A percentile compares a stretch with the other conserved stretches of the same genome.
Evolutionary conservation across 805 yeast genomes (phyloP).

Genomic region (Hemisphaericaspora nanyangensis): DNA sequence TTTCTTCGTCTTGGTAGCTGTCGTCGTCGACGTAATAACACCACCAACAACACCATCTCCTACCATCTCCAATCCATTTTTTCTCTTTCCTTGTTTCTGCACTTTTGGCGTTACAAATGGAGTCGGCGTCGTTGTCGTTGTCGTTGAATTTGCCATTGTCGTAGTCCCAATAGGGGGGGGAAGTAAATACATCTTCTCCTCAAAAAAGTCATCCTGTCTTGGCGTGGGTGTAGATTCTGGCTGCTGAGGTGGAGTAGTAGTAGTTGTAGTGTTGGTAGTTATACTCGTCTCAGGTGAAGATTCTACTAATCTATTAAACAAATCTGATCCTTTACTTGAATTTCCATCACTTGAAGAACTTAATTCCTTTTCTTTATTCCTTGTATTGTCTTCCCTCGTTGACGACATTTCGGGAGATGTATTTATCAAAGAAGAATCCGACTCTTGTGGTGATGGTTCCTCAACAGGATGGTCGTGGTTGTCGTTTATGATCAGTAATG

Average conservation of each 20-base stretch:
- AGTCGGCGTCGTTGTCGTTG: not conserved
- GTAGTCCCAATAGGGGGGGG: not conserved
- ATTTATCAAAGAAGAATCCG: too few relatives aligned
- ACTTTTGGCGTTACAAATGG: too few relatives aligned
- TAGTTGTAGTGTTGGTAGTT: too few relatives aligned
- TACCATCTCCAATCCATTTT: too few relatives aligned
- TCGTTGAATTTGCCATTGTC: not conserved
- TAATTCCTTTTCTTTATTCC: not conserved
- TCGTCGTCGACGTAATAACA: too few relatives aligned
- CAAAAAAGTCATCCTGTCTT: not conserved
- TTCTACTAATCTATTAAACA: not conserved
- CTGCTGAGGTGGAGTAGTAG: too few relatives aligned
- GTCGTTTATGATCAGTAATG: slow-evolving; percentile 57
- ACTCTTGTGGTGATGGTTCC: not conserved
- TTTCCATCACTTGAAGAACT: not conserved
- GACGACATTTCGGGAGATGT: not conserved
- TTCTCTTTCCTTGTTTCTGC: not conserved
- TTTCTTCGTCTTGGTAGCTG: too few relatives aligned
- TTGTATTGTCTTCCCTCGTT: not conserved
- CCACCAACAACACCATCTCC: too few relatives aligned
- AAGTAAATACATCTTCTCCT: not conserved
- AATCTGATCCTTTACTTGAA: not conserved
- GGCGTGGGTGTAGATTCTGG: not conserved
- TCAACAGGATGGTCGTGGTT: slow-evolving; percentile 47
- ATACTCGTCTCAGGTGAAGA: not conserved